A percentile compares a stretch with the other conserved stretches of the same genome.
phyloP scores from a whole-genome alignment of 2,329 filamentous ascomycete genomes.

The Fusarium sp. region DNA sequence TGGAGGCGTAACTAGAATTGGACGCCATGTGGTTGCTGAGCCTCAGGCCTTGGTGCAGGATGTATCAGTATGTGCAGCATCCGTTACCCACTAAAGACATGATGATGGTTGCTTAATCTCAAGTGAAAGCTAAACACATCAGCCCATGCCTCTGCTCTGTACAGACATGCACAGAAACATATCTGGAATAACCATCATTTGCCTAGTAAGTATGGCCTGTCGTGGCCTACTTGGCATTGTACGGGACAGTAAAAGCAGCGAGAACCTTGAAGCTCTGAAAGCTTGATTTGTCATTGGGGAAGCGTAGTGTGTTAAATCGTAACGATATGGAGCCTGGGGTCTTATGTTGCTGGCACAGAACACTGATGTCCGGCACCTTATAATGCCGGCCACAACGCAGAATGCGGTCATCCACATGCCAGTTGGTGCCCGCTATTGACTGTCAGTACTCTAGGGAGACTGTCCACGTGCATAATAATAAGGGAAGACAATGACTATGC shows the following conservation, averaged over 20 bases:
- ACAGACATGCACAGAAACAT: neutral
- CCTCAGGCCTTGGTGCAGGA: slow-evolving; percentile 1
- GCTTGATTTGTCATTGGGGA: neutral
- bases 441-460: slow-evolving; percentile 11
- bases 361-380: neutral
- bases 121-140: neutral
- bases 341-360: slow-evolving; percentile 2
- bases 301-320: neutral
- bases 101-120: neutral
- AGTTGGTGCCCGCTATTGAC: slow-evolving; percentile 29
- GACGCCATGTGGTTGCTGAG: slow-evolving; percentile 17
- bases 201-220: neutral
- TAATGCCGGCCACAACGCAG: slow-evolving; percentile 28
- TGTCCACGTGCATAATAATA: neutral
- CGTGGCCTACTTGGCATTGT: neutral
- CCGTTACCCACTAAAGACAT: neutral
- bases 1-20: slow-evolving; percentile 20
- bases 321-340: neutral
- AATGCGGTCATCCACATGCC: slow-evolving; percentile 43
- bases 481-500: neutral
- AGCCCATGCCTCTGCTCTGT: neutral
- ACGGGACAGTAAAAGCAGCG: neutral
- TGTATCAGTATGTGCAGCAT: neutral
- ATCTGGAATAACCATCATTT: neutral
- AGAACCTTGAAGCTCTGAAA: neutral